Base-by-base conservation (phyloP, 768 basidiomycete genomes). In the Pulveroboletus frians region DNA sequence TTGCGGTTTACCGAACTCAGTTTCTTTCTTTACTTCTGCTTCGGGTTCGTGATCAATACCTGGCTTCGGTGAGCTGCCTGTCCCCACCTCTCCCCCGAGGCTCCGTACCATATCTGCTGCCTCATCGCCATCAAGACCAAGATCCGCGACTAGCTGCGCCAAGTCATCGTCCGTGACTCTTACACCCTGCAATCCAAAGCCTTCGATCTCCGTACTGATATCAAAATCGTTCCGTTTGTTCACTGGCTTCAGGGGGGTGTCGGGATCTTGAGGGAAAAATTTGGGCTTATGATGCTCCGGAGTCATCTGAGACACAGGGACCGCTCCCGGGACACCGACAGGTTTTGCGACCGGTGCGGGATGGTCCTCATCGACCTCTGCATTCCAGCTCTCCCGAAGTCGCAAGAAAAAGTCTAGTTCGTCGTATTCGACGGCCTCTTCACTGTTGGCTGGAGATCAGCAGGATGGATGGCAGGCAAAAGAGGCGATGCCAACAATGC, bases 241-340 rank as follows among this genome's bases (percentile, higher is more conserved):
- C 39, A 76, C 74, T 4, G 82, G 78, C 51, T 72, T 77, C 39
- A 74, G 63, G 11, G 77, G 78, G n/a, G 75, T 76, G 11, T 66
- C 60, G 0, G 70, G 64, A 36, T 71, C 64, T 36, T 56, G 62
- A 43, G 79, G 75, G 35, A 81, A 73, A 40, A 80, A 72, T 58
- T 79, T 77, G 47, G 73, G 76, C 59, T 72, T 81, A 57, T 91
- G 74, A 41, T 75, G 84, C 35, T 84, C 79, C n/a, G 86, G 85
- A 7, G 84, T 85, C 84, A 91, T 91, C 62, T 91, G 80, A 8
- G 81, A 69, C 9, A 89, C 87, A 8, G 81, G 73, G 26, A 78
- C 72, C 0, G 86, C 90, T 4, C 90, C 90, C 3, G 91, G 88
- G 6, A 92, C 86, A 47, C 89, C 90, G 43, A 91, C 76, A 10